Percentiles rank a stretch among this genome's conserved stretches.
Conservation (phyloP, 2,329 filamentous ascomycete genomes). For the Fusarium sp. region DNA sequence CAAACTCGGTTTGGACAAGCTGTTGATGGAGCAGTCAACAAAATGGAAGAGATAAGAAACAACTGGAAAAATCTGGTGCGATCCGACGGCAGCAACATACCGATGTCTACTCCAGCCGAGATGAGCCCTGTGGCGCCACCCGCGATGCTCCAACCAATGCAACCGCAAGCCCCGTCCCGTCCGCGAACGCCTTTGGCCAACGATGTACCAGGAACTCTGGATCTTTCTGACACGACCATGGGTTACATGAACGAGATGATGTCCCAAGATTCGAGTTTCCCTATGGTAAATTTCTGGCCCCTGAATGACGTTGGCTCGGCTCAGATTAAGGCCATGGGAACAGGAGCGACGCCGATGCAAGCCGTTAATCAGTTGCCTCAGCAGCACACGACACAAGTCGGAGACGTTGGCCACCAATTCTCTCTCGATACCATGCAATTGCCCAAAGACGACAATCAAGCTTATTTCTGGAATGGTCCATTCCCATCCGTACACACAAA, state of each 20-base stretch:
- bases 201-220: conserved; percentile 40
- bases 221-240: conserved; percentile 51
- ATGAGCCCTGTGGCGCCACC: conserved; percentile 29
- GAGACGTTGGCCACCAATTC: conserved; percentile 22
- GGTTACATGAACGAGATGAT: conserved; percentile 46
- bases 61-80: conserved; percentile 66
- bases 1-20: conserved; percentile 63
- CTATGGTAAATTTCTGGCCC: conserved; percentile 42
- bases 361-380: conserved; percentile 8
- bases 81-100: conserved; percentile 45
- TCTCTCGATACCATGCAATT: conserved; percentile 43
- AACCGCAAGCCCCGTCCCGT: conserved; percentile 28
- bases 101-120: conserved; percentile 29
- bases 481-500: conserved; percentile 50
- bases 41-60: conserved; percentile 61
- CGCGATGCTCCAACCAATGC: conserved; percentile 31
- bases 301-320: conserved; percentile 38
- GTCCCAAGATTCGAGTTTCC: conserved; percentile 23
- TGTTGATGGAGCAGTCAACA: conserved; percentile 61
- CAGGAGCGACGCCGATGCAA: conserved; percentile 6
- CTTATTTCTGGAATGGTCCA: conserved; percentile 58
- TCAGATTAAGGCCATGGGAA: conserved; percentile 38
- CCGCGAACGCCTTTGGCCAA: conserved; percentile 37
- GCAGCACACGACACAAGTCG: conserved; percentile 24
- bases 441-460: conserved; percentile 53